Evolutionary conservation across 768 basidiomycete species (phyloP), one percentile per base, ranked within the genome.

Genomic region (Phanerodontia chrysosporium): DNA sequence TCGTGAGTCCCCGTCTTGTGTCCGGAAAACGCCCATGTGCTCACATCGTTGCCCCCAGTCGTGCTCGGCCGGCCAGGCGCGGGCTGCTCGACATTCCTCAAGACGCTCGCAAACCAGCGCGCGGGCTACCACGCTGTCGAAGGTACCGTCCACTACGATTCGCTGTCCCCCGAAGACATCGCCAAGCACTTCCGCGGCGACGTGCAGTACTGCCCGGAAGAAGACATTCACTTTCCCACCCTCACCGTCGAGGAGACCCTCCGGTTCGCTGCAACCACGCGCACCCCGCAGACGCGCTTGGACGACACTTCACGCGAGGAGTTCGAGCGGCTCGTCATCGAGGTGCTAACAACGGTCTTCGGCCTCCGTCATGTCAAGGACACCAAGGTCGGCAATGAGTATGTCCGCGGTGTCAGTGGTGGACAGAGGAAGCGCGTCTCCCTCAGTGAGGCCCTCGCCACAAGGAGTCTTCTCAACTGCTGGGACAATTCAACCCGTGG

Each of bases 21-120:
- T n/a, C n/a, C n/a, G n/a, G n/a, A n/a, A n/a, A 21, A 12, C 2
- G 22, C 44, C 30, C 28, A 49, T 25, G 51, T 0, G 6, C 12
- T 6, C 25, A n/a, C 45, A 16, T 16, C 28, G 13, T 25, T 22
- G n/a, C n/a, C 21, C 57, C 4, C 65, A 89, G 89, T 95, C 16
- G 92, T 94, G 12, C 81, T 95, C 25, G 93, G 93, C 24, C 80
- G 91, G 29, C 93, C 93, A 0, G 89, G 89, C 14, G 85, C 90
- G 0, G 93, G 94, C 2, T 95, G 93, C 69, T 85, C 82, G 28
- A 92, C 94, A 0, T 78, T 97, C 51, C 81, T 97, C 55, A 93
- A 93, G 71, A 80, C 81, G 0, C 80, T 96, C 51, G 80, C 93
- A 18, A 94, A 95, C 67, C 84, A 86, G 62, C 82, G 85, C 1